Evolutionary conservation across 2,329 filamentous ascomycete genomes (phyloP).

Genomic region (Neofusicoccum kwambonambiense): DNA sequence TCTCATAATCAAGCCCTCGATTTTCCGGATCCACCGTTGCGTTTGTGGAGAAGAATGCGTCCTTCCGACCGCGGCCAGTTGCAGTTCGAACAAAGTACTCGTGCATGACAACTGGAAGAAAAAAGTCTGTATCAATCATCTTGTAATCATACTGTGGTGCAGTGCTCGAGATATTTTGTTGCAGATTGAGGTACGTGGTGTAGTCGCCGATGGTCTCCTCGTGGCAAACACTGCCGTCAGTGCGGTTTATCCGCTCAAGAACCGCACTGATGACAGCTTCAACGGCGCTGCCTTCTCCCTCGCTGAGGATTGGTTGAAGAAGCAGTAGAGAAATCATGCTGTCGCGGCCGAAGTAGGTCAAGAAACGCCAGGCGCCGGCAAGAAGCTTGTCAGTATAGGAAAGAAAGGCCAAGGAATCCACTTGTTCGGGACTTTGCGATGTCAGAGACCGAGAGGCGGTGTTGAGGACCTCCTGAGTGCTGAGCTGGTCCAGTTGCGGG

Average conservation of each 20-base stretch:
- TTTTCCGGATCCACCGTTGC: slow-evolving; percentile 54
- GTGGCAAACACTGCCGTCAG: slow-evolving; percentile 61
- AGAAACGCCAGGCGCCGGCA: slow-evolving; percentile 64
- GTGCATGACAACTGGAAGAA: slow-evolving; percentile 57
- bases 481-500: slow-evolving; percentile 58
- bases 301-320: slow-evolving; percentile 57
- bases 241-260: slow-evolving; percentile 59
- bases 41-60: slow-evolving; percentile 41
- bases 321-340: slow-evolving; percentile 62
- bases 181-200: slow-evolving; percentile 58
- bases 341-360: slow-evolving; percentile 67
- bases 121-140: slow-evolving; percentile 65
- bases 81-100: slow-evolving; percentile 56
- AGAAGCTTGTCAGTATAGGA: slow-evolving; percentile 63
- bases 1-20: slow-evolving; percentile 51
- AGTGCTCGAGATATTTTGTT: slow-evolving; percentile 53
- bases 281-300: slow-evolving; percentile 54
- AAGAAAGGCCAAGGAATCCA: slow-evolving; percentile 59
- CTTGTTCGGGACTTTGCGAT: slow-evolving; percentile 46
- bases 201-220: slow-evolving; percentile 68
- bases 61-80: slow-evolving; percentile 39
- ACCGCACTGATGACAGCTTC: slow-evolving; percentile 63
- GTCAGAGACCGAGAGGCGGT: slow-evolving; percentile 48
- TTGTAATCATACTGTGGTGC: slow-evolving; percentile 58
- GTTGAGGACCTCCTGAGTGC: slow-evolving; percentile 51